Percentiles rank a stretch among this genome's conserved stretches.
These are phyloP conservation scores for Favolaschia claudopus DNA, from an alignment of 768 basidiomycete genomes.

Conservation along the genomic window DNA sequence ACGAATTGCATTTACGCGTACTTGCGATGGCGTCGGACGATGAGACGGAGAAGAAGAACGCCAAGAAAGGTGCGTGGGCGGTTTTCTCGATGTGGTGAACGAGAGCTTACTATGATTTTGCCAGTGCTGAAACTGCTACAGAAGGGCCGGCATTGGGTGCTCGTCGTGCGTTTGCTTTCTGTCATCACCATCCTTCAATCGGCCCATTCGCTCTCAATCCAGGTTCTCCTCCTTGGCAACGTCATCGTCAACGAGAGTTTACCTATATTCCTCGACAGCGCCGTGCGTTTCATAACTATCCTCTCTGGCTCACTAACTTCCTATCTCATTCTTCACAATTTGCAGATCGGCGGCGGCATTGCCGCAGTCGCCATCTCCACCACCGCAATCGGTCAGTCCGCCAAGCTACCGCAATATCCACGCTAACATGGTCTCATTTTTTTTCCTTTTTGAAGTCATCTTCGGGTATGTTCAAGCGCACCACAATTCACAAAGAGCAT, in stretches of 20 bases:
- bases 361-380: conserved; percentile 84
- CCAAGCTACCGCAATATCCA: not conserved
- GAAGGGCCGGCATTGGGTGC: conserved; percentile 89
- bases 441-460: too few relatives aligned
- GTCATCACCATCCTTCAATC: not conserved
- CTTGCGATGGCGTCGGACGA: conserved; percentile 85
- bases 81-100: too few relatives aligned
- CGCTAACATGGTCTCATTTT: conserved; percentile 4
- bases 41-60: conserved; percentile 68
- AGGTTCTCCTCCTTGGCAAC: conserved; percentile 89
- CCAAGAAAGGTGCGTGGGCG: conserved; percentile 70
- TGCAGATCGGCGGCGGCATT: conserved; percentile 68
- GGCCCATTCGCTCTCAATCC: not conserved
- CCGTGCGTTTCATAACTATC: conserved; percentile 48
- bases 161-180: conserved; percentile 68
- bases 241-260: conserved; percentile 88
- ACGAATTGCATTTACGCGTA: conserved; percentile 90
- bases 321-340: not conserved
- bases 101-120: too few relatives aligned
- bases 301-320: not conserved
- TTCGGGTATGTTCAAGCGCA: conserved; percentile 81
- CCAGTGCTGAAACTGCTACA: conserved; percentile 66
- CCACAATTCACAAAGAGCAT: too few relatives aligned
- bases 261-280: conserved; percentile 83
- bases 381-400: conserved; percentile 64